Conservation (phyloP, 164 flowering plant species). For the Vitis cinerea region DNA sequence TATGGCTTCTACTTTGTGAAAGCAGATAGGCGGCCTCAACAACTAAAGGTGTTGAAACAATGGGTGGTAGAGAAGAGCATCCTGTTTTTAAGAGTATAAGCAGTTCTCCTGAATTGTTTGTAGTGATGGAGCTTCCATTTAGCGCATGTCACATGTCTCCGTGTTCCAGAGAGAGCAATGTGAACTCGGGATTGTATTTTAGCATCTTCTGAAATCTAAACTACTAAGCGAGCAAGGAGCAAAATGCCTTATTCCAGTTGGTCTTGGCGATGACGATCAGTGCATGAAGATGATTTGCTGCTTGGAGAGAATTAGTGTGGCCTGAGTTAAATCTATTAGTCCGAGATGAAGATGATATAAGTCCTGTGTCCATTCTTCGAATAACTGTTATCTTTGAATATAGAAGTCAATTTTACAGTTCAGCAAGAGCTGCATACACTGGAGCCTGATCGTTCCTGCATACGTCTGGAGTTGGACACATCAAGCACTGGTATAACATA, state of each 20-base stretch:
- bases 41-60: no score
- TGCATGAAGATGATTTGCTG: constrained; percentile 93
- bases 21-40: no score
- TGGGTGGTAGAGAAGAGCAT: no score
- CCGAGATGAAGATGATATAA: constrained; percentile 61
- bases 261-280: constrained; percentile 82
- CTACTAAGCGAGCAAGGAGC: constrained; percentile 59
- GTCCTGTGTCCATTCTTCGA: constrained; percentile 62
- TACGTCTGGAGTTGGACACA: constrained; percentile 86
- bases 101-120: no score
- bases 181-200: no score
- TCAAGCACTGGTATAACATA: constrained; percentile 72
- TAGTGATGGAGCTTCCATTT: no score
- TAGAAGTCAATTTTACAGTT: constrained; percentile 69
- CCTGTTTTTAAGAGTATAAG: no score
- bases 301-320: constrained; percentile 82
- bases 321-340: constrained; percentile 74
- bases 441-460: constrained; percentile 87
- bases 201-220: no score
- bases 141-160: no score
- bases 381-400: constrained; percentile 77
- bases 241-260: constrained; percentile 56
- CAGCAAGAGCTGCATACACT: constrained; percentile 81
- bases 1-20: no score
- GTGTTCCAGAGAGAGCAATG: no score